These are phyloP conservation scores for Suillus plorans DNA, from an alignment of 768 basidiomycete species.

Conservation along the genomic window DNA sequence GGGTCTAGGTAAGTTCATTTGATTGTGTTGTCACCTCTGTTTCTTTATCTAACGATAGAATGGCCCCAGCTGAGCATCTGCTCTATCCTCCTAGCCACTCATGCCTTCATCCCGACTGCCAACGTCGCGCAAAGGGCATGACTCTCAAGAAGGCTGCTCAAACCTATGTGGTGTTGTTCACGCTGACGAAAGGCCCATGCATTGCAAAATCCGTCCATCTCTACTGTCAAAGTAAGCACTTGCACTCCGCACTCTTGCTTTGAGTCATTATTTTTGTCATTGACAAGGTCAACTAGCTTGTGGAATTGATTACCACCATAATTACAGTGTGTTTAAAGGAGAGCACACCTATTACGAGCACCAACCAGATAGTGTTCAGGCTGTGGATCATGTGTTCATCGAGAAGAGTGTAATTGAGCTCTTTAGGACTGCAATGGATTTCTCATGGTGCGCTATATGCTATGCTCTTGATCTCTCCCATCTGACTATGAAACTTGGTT, in stretches of 20 bases:
- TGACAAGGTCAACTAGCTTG: conserved; percentile 14
- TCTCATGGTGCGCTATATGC: not conserved
- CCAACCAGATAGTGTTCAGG: conserved; percentile 22
- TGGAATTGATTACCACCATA: conserved; percentile 17
- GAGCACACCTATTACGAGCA: conserved; percentile 21
- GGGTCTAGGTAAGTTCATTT: not conserved
- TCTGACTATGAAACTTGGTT: not conserved
- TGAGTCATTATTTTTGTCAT: not conserved
- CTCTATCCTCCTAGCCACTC: not conserved
- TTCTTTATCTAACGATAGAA: not conserved
- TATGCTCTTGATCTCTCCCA: not conserved
- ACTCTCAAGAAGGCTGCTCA: not conserved
- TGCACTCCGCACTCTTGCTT: not conserved
- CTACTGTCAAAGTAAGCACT: not conserved
- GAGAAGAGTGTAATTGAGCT: conserved; percentile 20
- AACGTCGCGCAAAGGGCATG: not conserved
- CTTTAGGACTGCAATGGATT: conserved; percentile 6
- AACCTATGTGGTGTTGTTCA: not conserved
- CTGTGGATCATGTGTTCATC: conserved; percentile 28
- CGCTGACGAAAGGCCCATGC: not conserved
- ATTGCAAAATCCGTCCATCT: not conserved
- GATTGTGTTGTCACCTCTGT: not conserved
- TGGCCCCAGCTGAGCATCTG: too few species aligned
- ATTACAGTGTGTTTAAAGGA: conserved; percentile 15
- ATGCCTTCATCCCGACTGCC: not conserved